These are phyloP conservation scores for Zygosaccharomyces rouxii DNA, from an alignment of 805 yeast species.

Conservation along the genomic window DNA sequence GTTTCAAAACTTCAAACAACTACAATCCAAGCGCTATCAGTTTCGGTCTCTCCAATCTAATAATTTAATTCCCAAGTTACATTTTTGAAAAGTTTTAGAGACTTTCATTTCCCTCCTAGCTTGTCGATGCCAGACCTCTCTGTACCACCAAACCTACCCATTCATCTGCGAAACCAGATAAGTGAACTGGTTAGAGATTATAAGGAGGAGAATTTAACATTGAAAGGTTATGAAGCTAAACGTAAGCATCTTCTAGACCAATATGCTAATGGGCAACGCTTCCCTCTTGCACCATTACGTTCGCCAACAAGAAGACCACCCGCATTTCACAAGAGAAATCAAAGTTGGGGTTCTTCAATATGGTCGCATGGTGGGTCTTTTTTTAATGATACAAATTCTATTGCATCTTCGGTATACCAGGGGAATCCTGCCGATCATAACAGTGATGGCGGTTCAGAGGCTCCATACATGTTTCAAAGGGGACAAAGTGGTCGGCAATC, in stretches of 20 bases:
- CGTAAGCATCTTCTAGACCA: conserved; percentile 34
- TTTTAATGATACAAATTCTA: conserved; percentile 34
- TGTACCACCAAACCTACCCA: conserved; percentile 42
- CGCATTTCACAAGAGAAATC: conserved; percentile 9
- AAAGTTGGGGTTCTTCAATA: conserved; percentile 12
- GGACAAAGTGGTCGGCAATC: conserved; percentile 13
- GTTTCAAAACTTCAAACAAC: not conserved
- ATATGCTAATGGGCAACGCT: conserved; percentile 12
- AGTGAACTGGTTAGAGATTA: conserved; percentile 46
- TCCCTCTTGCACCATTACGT: conserved; percentile 11
- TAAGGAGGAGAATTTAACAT: conserved; percentile 67
- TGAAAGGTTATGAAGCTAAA: conserved; percentile 64
- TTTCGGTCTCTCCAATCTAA: too few relatives aligned
- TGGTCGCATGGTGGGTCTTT: conserved; percentile 5
- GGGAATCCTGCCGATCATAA: conserved; percentile 14
- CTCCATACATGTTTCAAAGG: conserved; percentile 2
- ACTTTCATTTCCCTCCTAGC: not conserved
- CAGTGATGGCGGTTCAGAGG: conserved; percentile 3
- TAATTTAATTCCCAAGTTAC: too few relatives aligned
- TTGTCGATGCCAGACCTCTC: conserved; percentile 38
- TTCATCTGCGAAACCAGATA: conserved; percentile 37
- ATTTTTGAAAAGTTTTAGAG: not conserved
- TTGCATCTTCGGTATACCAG: conserved; percentile 12
- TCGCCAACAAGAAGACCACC: conserved; percentile 5
- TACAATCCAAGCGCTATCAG: too few relatives aligned